A percentile compares a stretch with the other conserved stretches of the same genome.
phyloP scores from a whole-genome alignment of 495 filamentous ascomycete genomes.

The Aspergillus mulundensis region DNA sequence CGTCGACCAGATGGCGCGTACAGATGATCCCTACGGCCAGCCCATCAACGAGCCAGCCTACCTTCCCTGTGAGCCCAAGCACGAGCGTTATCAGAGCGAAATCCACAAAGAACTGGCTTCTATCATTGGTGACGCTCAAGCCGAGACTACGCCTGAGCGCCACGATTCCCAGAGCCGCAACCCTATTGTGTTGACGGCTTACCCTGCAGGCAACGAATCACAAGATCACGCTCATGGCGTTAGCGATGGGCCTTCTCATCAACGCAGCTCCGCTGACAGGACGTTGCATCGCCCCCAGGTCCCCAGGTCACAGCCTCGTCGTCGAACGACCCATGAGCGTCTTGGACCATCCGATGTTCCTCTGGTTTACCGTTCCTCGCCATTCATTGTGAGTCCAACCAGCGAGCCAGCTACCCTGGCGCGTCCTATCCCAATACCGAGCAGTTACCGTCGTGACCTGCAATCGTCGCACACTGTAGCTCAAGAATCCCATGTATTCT shows the following conservation, averaged over 20 bases:
- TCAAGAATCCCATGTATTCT: background rate
- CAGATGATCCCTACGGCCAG: background rate
- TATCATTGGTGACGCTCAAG: background rate
- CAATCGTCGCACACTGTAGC: background rate
- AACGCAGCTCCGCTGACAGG: no score
- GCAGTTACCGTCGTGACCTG: background rate
- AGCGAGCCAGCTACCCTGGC: background rate
- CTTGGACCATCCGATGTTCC: background rate
- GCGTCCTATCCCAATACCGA: background rate
- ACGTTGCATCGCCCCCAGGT: no score
- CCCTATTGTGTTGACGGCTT: no score
- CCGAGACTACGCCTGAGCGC: background rate
- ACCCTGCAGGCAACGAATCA: no score
- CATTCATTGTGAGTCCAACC: background rate
- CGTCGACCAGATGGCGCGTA: slow-evolving; percentile 8
- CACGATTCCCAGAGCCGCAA: no score
- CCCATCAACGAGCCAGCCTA: background rate
- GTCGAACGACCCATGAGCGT: background rate
- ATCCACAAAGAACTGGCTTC: background rate
- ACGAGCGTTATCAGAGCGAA: background rate
- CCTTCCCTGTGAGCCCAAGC: background rate
- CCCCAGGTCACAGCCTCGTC: background rate
- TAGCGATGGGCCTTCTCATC: no score
- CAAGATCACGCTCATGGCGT: no score
- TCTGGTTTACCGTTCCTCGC: background rate